Base-by-base conservation (phyloP, 2,329 filamentous ascomycete species). In the Fusarium udum region DNA sequence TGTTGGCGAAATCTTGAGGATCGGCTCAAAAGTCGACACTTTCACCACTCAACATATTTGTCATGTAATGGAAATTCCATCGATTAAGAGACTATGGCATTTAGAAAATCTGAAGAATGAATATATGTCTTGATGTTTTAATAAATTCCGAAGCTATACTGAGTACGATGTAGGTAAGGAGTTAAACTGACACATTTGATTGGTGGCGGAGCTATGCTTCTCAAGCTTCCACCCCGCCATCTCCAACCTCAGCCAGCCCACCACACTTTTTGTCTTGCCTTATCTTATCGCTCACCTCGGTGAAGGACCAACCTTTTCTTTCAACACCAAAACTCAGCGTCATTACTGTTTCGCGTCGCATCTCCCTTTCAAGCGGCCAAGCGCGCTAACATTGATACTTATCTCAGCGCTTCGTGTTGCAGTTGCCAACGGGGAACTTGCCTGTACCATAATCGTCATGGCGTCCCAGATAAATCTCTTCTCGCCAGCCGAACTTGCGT, bases 401-500 rank as follows among this genome's bases (percentile, higher is more conserved):
- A 12, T 20, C 31, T 7, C 28, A 51, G 13, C 40, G 43, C 10
- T 11, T 39, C 7, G 26, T 16, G 18, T 31, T 18, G 22, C 15
- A 59, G 4, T 48, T 46, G 6, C 11, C 3, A 20, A 51, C 31
- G 58, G 68, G 49, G 40, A 14, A 37, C 11, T 28, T 40, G 36
- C 26, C 40, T 40, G 22, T 26, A 51, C 28, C 43, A 39, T 46
- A 22, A 52, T 64, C 61, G 68, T n/a, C 34, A 92, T 94, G 89
- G 87, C 92, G 45, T 88, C 90, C 75, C 90, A 91, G 78, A 89
- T 90, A 83, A 89, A 91, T 79, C 91, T 94, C 77, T 92, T 98
- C 83, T 98, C 95, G 61, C 95, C 96, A 53, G 95, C 96, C 79
- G 96, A 99, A 85, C 93, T 99, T 79, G 95, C 95, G 77, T 99